Base-by-base conservation (phyloP, 805 yeast genomes). In the Cyberlindnera samutprakarnensis region DNA sequence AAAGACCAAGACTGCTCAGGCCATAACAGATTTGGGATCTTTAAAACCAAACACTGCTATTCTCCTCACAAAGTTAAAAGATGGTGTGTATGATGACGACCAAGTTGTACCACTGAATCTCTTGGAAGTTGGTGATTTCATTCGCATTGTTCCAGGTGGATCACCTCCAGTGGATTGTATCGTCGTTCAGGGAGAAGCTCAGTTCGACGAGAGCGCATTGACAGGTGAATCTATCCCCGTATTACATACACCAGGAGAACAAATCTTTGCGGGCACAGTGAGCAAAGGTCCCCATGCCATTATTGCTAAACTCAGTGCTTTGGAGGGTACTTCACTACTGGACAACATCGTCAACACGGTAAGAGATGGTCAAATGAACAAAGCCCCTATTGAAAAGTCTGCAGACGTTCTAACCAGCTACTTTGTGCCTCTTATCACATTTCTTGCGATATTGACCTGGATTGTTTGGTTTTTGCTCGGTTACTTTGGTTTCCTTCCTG, bases 291-390 rank as follows among this genome's bases (percentile, higher is more conserved):
- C 67, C n/a, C 61, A 56, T 6, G 54, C 80, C 0, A 59, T 79
- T 4, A 49, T 69, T 21, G 80, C 77, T 8, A 70, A 64, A 40
- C 64, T 79, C 16, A 59, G 70, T 4, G 70, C 82, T 10, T 56
- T 71, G 14, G 77, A 75, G 28, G 80, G 81, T 7, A 73, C 70
- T 14, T 78, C 88, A 0, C 57, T 82, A 30, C 62, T 81, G 23
- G 85, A 80, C 43, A 82, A 75, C 39, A 82, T 81, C 33, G 76
- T 81, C n/a, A 63, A 64, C 18, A 72, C 80, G 1, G 88, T 81
- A 1, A 64, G 88, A 31, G 78, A 75, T 38, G 88, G 90, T 2
- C 88, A 81, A 47, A 53, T 78, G 54, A 66, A 73, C 28, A 70
- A 78, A 36, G 86, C 88, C 1, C 87, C 87, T 0, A 74, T 81